Evolutionary conservation across 306 rosid genomes (phyloP).

Genomic region (Ormosia semicastrata): DNA sequence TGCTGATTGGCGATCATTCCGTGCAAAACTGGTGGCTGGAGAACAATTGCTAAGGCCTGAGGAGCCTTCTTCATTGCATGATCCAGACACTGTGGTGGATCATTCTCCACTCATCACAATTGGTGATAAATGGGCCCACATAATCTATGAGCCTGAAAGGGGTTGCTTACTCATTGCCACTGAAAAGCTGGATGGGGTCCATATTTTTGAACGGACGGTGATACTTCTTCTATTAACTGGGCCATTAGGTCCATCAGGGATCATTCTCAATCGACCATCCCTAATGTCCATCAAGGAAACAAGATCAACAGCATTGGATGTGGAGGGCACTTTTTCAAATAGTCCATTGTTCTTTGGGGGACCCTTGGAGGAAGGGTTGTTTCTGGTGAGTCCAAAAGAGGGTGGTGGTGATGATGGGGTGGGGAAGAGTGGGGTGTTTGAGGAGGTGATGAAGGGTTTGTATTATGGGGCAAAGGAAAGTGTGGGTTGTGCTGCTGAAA

Average conservation of each 20-base stretch:
- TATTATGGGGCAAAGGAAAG: constrained; percentile 79
- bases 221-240: constrained; percentile 67
- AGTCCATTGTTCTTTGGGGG: constrained; percentile 89
- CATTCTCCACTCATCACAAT: constrained; percentile 42
- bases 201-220: constrained; percentile 78
- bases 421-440: constrained; percentile 70
- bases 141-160: constrained; percentile 76
- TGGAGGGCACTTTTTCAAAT: constrained; percentile 58
- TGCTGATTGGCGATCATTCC: constrained; percentile 80
- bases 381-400: constrained; percentile 62
- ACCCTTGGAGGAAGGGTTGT: constrained; percentile 72
- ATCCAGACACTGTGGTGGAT: constrained; percentile 48
- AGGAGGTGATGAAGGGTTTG: constrained; percentile 82
- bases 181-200: constrained; percentile 82
- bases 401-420: constrained; percentile 36
- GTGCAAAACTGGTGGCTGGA: constrained; percentile 80
- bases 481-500: constrained; percentile 79
- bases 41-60: constrained; percentile 35
- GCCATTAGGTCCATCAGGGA: constrained; percentile 73
- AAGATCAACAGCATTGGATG: constrained; percentile 63
- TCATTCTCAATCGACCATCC: constrained; percentile 78
- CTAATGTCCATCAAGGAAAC: constrained; percentile 89
- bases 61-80: constrained; percentile 30
- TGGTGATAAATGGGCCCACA: constrained; percentile 89
- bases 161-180: constrained; percentile 89